Percentiles rank a stretch among this genome's conserved stretches.
Conservation (phyloP, 176 grass and related monocot genomes). For the Lolium perenne region DNA sequence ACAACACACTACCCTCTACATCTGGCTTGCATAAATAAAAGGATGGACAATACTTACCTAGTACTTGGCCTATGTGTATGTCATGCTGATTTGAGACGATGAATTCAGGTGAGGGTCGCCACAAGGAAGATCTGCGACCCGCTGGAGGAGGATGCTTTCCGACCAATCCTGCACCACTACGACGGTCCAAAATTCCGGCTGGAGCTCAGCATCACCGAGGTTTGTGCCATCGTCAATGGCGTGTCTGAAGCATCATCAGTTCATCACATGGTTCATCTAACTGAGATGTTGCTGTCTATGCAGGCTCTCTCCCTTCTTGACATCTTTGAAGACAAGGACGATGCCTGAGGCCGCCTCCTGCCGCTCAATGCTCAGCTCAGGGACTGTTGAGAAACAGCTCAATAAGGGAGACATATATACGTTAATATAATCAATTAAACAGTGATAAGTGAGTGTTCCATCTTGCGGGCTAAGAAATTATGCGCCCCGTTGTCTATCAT, state of each 20-base stretch:
- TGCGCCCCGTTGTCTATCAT: conserved; percentile 24
- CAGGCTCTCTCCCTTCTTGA: conserved; percentile 87
- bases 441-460: conserved; percentile 29
- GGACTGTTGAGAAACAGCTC: background rate
- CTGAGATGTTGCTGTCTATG: conserved; percentile 21
- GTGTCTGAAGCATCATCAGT: background rate
- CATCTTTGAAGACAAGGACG: conserved; percentile 75
- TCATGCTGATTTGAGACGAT: background rate
- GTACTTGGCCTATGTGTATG: background rate
- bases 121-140: conserved; percentile 80
- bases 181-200: conserved; percentile 98
- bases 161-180: conserved; percentile 98
- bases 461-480: conserved; percentile 35
- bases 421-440: background rate
- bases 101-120: conserved; percentile 72
- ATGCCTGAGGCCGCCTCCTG: conserved; percentile 51
- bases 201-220: conserved; percentile 86
- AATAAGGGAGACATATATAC: conserved; percentile 7
- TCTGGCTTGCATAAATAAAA: background rate
- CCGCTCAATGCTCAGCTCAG: background rate
- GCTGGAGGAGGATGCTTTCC: conserved; percentile 94
- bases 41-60: background rate
- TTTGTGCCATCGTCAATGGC: conserved; percentile 22
- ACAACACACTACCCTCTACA: background rate
- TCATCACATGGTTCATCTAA: background rate